Conservation (phyloP, 352 stramenopile genomes). For the Globisporangium carolinianum region DNA sequence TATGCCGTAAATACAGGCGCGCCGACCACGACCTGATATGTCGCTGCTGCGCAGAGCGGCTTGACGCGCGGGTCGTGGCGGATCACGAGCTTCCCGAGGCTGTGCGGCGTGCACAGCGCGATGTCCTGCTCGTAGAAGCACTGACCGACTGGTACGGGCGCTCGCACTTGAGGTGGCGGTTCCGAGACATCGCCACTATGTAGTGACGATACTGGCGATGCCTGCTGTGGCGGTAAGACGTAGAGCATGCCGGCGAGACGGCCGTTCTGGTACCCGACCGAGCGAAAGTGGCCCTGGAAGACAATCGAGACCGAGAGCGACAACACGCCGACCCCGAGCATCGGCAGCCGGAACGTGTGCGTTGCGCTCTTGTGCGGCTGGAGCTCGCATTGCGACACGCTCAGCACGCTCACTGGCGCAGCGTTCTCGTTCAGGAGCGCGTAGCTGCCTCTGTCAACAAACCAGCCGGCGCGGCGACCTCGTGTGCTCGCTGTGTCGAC, state of each 20-base stretch:
- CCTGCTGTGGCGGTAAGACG: slow-evolving; percentile 25
- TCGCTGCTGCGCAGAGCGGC: slow-evolving; percentile 37
- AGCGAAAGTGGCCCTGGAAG: slow-evolving; percentile 73
- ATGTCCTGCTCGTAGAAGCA: slow-evolving; percentile 46
- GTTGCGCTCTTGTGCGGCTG: slow-evolving; percentile 54
- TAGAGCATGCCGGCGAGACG: slow-evolving; percentile 75
- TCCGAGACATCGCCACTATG: neutral
- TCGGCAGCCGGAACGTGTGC: slow-evolving; percentile 53
- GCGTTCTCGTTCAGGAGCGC: slow-evolving; percentile 31
- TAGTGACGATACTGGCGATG: neutral
- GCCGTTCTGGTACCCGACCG: slow-evolving; percentile 64
- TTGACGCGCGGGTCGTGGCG: slow-evolving; percentile 50
- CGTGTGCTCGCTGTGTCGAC: slow-evolving; percentile 19
- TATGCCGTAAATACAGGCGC: slow-evolving; percentile 65
- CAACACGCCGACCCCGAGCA: slow-evolving; percentile 29
- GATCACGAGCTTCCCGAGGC: slow-evolving; percentile 55
- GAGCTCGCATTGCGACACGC: slow-evolving; percentile 37
- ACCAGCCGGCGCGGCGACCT: slow-evolving; percentile 7
- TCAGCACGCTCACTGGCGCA: slow-evolving; percentile 24
- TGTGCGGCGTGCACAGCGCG: slow-evolving; percentile 55
- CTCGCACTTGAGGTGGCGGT: slow-evolving; percentile 4
- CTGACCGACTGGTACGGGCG: slow-evolving; percentile 43
- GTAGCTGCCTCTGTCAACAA: slow-evolving; percentile 15
- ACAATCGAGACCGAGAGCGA: slow-evolving; percentile 52
- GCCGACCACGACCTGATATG: slow-evolving; percentile 71